Conservation (phyloP, 2,329 filamentous ascomycete genomes). For the Monilinia vaccinii-corymbosi region DNA sequence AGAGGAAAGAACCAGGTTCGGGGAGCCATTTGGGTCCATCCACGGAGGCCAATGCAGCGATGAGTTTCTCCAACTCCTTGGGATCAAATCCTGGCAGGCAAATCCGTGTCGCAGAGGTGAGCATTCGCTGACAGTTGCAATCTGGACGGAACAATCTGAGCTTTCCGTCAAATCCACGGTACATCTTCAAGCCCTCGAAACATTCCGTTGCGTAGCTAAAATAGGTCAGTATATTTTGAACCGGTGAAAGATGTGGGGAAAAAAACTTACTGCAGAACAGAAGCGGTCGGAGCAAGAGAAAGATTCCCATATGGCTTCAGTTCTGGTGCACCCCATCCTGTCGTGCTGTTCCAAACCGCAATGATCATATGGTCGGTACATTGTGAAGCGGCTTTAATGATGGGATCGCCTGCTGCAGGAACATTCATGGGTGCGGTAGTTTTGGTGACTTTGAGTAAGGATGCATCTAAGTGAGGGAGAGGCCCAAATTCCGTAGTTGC, state of each 20-base stretch:
- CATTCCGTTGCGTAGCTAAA: conserved; percentile 70
- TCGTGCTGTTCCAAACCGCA: conserved; percentile 52
- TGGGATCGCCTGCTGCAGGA: conserved; percentile 38
- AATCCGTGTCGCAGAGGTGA: conserved; percentile 54
- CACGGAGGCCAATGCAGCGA: conserved; percentile 60
- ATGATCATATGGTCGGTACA: conserved; percentile 83
- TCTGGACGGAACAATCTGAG: conserved; percentile 55
- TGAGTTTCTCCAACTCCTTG: conserved; percentile 62
- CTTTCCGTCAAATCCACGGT: conserved; percentile 61
- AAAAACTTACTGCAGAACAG: conserved; percentile 52
- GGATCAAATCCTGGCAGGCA: conserved; percentile 67
- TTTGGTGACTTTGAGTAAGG: conserved; percentile 47
- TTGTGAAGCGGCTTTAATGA: conserved; percentile 25
- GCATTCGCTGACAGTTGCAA: conserved; percentile 41
- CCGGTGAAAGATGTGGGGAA: neutral
- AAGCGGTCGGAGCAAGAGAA: conserved; percentile 70
- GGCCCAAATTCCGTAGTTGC: conserved; percentile 41
- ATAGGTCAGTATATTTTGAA: neutral
- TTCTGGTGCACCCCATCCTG: conserved; percentile 66
- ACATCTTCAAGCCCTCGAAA: conserved; percentile 81
- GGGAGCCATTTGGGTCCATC: conserved; percentile 77
- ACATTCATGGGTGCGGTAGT: conserved; percentile 43
- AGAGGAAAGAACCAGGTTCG: conserved; percentile 63
- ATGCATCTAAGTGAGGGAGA: conserved; percentile 43
- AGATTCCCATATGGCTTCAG: conserved; percentile 73